Conservation (phyloP, 2,329 filamentous ascomycete species). For the Fusarium sambucinum region DNA sequence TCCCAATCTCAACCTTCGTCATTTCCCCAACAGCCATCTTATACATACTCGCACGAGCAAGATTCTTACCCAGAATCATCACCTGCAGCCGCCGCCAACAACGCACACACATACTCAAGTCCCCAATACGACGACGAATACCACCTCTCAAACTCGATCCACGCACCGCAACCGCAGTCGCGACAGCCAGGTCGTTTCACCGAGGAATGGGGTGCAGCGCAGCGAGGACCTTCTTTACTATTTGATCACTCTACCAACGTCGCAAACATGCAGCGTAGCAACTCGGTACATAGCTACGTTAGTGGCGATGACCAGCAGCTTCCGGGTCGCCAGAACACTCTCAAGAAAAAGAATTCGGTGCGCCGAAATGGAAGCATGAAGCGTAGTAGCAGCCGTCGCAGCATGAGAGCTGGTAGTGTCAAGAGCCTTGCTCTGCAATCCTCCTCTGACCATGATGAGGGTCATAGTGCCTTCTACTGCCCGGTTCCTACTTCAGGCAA, state of each 20-base stretch:
- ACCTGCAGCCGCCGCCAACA: slow-evolving; percentile 38
- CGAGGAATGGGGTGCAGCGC: slow-evolving; percentile 78
- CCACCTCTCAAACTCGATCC: slow-evolving; percentile 31
- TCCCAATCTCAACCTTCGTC: slow-evolving; percentile 43
- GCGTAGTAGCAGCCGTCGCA: slow-evolving; percentile 83
- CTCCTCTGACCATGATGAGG: slow-evolving; percentile 73
- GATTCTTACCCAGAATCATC: slow-evolving; percentile 42
- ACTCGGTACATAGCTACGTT: slow-evolving; percentile 68
- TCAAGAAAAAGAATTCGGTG: slow-evolving; percentile 89
- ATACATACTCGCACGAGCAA: slow-evolving; percentile 39
- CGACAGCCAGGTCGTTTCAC: slow-evolving; percentile 66
- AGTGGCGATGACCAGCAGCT: slow-evolving; percentile 59
- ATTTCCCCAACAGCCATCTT: slow-evolving; percentile 37
- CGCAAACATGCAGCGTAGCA: slow-evolving; percentile 68
- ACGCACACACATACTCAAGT: slow-evolving; percentile 24
- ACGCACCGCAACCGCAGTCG: slow-evolving; percentile 40
- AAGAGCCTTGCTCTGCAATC: slow-evolving; percentile 81
- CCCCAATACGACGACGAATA: slow-evolving; percentile 41
- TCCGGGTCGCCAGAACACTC: slow-evolving; percentile 72
- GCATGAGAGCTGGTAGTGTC: slow-evolving; percentile 87
- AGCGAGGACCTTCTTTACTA: slow-evolving; percentile 72
- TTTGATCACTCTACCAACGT: slow-evolving; percentile 60
- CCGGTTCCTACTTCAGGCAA: slow-evolving; percentile 89
- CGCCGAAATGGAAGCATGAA: slow-evolving; percentile 79
- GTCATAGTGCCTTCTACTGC: slow-evolving; percentile 87